Evolutionary conservation across 2,329 filamentous ascomycete species (phyloP).

Genomic region (Neonectria neomacrospora): DNA sequence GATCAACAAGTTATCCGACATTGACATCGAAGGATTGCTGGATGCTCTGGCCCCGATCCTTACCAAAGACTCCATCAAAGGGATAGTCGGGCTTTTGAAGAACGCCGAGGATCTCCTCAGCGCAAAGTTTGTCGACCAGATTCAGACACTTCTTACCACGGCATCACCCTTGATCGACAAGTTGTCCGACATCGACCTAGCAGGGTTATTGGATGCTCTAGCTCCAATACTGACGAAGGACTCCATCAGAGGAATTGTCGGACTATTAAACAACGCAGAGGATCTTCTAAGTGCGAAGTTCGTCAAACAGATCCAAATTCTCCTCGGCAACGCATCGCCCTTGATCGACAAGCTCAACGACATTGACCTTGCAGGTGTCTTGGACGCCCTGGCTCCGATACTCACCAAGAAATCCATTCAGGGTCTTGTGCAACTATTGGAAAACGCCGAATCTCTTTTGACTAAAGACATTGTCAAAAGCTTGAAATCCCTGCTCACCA

Average conservation of each 20-base stretch:
- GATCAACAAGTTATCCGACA: slow-evolving; percentile 43
- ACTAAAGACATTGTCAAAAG: slow-evolving; percentile 35
- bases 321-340: slow-evolving; percentile 41
- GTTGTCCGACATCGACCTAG: slow-evolving; percentile 49
- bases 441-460: slow-evolving; percentile 40
- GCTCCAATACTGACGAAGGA: slow-evolving; percentile 43
- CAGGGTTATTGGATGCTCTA: slow-evolving; percentile 44
- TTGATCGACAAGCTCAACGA: slow-evolving; percentile 43
- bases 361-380: slow-evolving; percentile 49
- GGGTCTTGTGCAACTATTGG: slow-evolving; percentile 39
- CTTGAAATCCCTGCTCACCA: slow-evolving; percentile 41
- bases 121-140: slow-evolving; percentile 36
- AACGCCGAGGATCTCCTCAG: slow-evolving; percentile 42
- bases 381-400: slow-evolving; percentile 43
- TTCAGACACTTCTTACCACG: slow-evolving; percentile 35
- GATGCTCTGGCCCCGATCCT: slow-evolving; percentile 41
- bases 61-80: slow-evolving; percentile 44
- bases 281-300: slow-evolving; percentile 36
- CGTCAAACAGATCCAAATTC: slow-evolving; percentile 40
- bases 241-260: slow-evolving; percentile 42
- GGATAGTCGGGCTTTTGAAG: slow-evolving; percentile 38
- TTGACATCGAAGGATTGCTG: slow-evolving; percentile 50
- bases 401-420: slow-evolving; percentile 43
- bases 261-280: slow-evolving; percentile 42
- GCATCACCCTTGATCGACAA: slow-evolving; percentile 42